Evolutionary conservation across 1,139 yeast genomes (phyloP), one percentile per base, ranked within the genome.

Genomic region (Suhomyces choctaworum): DNA sequence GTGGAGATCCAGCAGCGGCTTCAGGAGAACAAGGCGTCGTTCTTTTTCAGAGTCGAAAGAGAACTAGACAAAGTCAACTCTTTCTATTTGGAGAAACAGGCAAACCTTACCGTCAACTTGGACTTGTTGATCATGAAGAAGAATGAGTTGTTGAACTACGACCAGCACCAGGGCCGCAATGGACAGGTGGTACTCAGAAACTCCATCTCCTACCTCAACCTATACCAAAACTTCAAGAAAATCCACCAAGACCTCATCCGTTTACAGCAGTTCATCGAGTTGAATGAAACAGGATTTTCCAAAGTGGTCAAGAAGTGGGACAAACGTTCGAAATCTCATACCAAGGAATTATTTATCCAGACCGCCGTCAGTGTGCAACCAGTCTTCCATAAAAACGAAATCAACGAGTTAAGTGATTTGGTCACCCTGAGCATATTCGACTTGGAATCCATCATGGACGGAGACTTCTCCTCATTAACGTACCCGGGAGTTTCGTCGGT

Each of bases 221-320:
- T 92, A 33, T 87, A 87, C 54, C 96, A 89, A 52, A 95, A 92
- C 20, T 85, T 90, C 58, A 87, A 84, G 56, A 82, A 94, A 51
- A 87, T 87, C 50, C 84, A 95, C 36, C 86, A 90, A 47, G 97
- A 92, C 58, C 68, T 92, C 45, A 82, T 86, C 45, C 73, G 95
- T 39, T 68, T 92, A 19, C 96, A 92, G 55, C 97, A 90, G 59
- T 92, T 87, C 60, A 89, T 92, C 27, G 96, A 90, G 57, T 70
- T 92, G 42, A 92, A 92, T 56, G 96, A 92, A 52, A 88, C 96
- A 0, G 98, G 97, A 12, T 92, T 92, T 60, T 82, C 94, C 20
- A 92, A 92, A 61, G 97, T 88, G 22, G 76, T 92, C 50, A 92
- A 92, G 58, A 92, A 92, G 64, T 92, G 98, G 98, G 98, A 92